Evolutionary conservation across 495 filamentous ascomycete species (phyloP), one percentile per base, ranked within the genome.

Genomic region (Penicillium verhagenii): DNA sequence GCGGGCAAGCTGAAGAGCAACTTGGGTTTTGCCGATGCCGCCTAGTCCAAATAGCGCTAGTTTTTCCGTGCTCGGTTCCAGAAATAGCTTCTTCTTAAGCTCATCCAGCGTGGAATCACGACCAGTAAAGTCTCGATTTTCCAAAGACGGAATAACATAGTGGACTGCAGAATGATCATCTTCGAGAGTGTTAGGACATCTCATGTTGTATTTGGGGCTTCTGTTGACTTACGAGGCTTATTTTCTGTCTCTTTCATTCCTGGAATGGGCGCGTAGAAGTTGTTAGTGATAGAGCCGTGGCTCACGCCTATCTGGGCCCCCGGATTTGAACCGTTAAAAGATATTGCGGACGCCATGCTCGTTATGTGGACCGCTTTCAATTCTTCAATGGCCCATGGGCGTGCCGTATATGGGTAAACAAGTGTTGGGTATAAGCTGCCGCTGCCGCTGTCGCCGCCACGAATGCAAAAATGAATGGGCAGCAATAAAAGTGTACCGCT

Each of bases 1-100:
- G 85, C 86, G 21, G 14, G 60, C 66, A 57, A 60, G 62, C 45
- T 56, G 44, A 18, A 56, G 53, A 38, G 66, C 63, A 24, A 70
- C 54, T 48, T 70, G 66, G 4, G 66, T 70, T 50, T 70, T 70
- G 43, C 67, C 66, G 7, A 70, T 66, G 20, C 69, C 66, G 11
- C 70, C 64, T 47, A 73, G 50, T 23, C 70, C 63, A 11, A 31
- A 31, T 2, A 31, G 28, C 28, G 28, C 28, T 31, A 31, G 13
- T 31, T 8, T 31, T 31, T 5, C 9, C 9, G 28, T 31, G 28
- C 13, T 8, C 7, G 28, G 9, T 2, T 31, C 9, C 9, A 11
- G 9, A 31, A 31, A 31, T 1, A 31, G 28, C 28, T 11, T 31
- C 28, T 31, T 8, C 9, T 31, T 8, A 11, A 31, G 28, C 13